A percentile compares a stretch with the other conserved stretches of the same genome.
These are phyloP conservation scores for peach (Prunus persica) DNA, from an alignment of 306 rosid genomes.

Conservation along the genomic window Prunus_persica_NCBIv2 NC_034011.1:20964501-20965000, in stretches of 20 bases:
- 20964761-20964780: not conserved
- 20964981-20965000: not conserved
- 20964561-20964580: slow-evolving; percentile 23
- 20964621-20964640: slow-evolving; percentile 30
- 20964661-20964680: slow-evolving; percentile 30
- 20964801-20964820: not conserved
- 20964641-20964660: slow-evolving; percentile 38
- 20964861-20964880: not conserved
- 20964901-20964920: not conserved
- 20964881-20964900: not conserved
- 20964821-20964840: not conserved
- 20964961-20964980: not conserved
- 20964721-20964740: not conserved
- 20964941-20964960: not conserved
- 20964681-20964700: slow-evolving; percentile 26
- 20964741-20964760: not conserved
- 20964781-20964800: not conserved
- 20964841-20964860: not conserved
- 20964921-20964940: not conserved
- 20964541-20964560: slow-evolving; percentile 46
- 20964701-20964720: slow-evolving; percentile 20
- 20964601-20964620: slow-evolving; percentile 30
- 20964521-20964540: slow-evolving; percentile 96
- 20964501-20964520: slow-evolving; percentile 94
- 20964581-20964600: slow-evolving; percentile 27